phyloP scores from a whole-genome alignment of 306 rosid genomes.

The Dalbergia oliveri region DNA sequence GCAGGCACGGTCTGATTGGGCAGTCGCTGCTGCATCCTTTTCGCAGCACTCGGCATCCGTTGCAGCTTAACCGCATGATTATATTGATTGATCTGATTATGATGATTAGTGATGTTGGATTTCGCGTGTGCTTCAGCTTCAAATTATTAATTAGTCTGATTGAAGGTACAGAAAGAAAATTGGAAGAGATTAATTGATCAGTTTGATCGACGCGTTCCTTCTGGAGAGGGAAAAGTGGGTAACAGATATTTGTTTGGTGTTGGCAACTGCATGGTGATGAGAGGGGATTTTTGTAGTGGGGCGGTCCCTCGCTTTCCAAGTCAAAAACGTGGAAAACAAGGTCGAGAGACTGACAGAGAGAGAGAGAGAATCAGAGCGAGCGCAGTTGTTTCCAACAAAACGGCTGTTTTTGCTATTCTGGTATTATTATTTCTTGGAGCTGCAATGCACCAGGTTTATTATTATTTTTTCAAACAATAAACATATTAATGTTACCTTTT shows the following conservation, averaged over 20 bases:
- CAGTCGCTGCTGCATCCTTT: conserved; percentile 62
- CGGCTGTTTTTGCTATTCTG: neutral
- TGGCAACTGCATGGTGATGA: too few relatives aligned
- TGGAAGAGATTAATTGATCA: conserved; percentile 25
- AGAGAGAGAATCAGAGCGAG: neutral
- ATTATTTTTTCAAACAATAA: too few relatives aligned
- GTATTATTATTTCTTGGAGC: neutral
- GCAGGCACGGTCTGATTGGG: conserved; percentile 61
- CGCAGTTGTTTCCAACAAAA: conserved; percentile 14
- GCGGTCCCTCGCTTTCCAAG: neutral
- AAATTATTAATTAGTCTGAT: too few relatives aligned
- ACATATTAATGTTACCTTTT: too few relatives aligned
- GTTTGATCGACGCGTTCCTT: conserved; percentile 27
- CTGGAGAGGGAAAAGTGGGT: too few relatives aligned
- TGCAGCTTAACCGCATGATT: conserved; percentile 71
- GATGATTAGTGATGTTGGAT: conserved; percentile 34
- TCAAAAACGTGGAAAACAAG: neutral
- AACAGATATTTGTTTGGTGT: too few relatives aligned
- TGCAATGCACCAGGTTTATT: neutral
- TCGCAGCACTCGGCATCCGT: conserved; percentile 74
- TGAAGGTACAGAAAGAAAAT: conserved; percentile 20
- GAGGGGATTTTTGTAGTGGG: neutral
- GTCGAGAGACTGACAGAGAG: neutral
- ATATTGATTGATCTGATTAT: too few relatives aligned
- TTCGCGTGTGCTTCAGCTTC: conserved; percentile 35